These are phyloP conservation scores for Cryptosporidium baileyi DNA, from an alignment of 169 alveolate species.

Conservation along the genomic window DNA sequence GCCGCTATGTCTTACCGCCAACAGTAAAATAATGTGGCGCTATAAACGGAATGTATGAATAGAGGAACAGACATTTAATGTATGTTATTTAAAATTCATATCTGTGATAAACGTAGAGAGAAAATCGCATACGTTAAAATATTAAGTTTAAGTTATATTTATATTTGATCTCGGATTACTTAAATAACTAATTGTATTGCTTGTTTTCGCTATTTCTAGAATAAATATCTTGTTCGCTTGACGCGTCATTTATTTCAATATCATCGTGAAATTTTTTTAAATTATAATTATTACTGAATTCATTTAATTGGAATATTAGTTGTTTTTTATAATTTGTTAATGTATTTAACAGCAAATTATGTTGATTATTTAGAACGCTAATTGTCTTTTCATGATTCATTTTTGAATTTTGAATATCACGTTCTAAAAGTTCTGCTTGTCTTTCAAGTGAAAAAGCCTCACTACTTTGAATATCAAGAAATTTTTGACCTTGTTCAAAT, in stretches of 20 bases:
- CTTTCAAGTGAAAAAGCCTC: constrained; percentile 69
- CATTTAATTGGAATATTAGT: background rate
- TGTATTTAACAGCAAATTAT: background rate
- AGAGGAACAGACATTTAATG: too few relatives aligned
- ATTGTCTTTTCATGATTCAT: constrained; percentile 52
- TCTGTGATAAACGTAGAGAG: too few relatives aligned
- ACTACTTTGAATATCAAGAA: constrained; percentile 26
- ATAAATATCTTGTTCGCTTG: too few relatives aligned
- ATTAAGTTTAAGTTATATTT: too few relatives aligned
- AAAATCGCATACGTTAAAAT: too few relatives aligned
- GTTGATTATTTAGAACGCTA: constrained; percentile 8
- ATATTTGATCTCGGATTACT: too few relatives aligned
- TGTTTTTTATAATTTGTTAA: background rate
- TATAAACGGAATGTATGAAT: background rate
- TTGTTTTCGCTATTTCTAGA: too few relatives aligned
- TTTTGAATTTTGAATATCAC: constrained; percentile 25
- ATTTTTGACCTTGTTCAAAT: constrained; percentile 45
- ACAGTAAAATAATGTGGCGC: constrained; percentile 4
- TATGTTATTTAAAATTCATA: too few relatives aligned
- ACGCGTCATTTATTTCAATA: too few relatives aligned
- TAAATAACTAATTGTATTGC: too few relatives aligned
- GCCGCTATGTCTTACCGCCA: constrained; percentile 70
- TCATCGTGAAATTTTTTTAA: background rate
- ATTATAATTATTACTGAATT: background rate
- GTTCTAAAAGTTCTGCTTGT: constrained; percentile 53